Evolutionary conservation across 2,329 filamentous ascomycete genomes (phyloP), one percentile per base, ranked within the genome.

Genomic region (Ophiostoma ulmi): DNA sequence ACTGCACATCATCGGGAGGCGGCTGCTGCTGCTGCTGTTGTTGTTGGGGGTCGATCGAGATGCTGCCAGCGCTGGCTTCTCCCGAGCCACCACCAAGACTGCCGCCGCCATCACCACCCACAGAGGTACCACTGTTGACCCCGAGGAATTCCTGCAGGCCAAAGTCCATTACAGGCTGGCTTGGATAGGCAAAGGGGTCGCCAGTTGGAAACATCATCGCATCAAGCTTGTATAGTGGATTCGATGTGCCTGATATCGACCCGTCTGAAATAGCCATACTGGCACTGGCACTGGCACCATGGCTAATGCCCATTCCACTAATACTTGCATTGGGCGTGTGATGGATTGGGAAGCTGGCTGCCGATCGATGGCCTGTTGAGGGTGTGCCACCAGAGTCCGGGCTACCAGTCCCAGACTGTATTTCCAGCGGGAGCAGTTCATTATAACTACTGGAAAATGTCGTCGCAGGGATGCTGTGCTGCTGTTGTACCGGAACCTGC

Each of bases 191-290:
- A 73, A 94, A 90, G 0, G 91, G 91, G 75, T 94, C 91, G 44
- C 87, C 85, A 0, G 90, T 90, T 1, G 91, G 89, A 76, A 94
- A 94, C 90, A 94, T 93, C 80, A 94, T 87, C 3, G 89, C 87
- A 72, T 90, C 90, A 7, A 94, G 84, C 77, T 92, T 91, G 74
- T 90, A 86, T 20, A 93, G 81, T 5, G 81, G 80, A 75, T 82
- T 86, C 66, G 79, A 77, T 41, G 75, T 67, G 10, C 39, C 31
- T 8, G 70, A 39, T 5, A 17, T 26, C 7, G 55, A 75, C 5
- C 35, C 55, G 31, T 68, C 63, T 5, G 72, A 22, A 7, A 26
- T 69, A 3, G 69, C 20, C 20, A 58, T 26, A 58, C n/a, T 26
- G n/a, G n/a, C 20, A 4, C 61, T 31, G 35, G 20, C 22, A n/a